Evolutionary conservation across 169 alveolate species (phyloP), one percentile per base, ranked within the genome.

Genomic region (Pseudocohnilembus persalinus): DNA sequence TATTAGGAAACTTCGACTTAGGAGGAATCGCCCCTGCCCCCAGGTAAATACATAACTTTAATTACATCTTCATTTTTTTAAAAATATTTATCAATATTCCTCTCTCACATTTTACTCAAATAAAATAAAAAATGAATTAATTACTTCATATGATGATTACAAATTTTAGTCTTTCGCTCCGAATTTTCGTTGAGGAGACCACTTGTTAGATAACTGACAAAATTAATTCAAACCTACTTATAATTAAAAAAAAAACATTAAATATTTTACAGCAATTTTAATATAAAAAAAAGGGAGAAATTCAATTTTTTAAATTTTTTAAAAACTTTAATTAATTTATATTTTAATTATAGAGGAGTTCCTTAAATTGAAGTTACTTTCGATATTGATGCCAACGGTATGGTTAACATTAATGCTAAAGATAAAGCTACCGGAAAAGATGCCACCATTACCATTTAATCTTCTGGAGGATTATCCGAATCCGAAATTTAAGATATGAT

Each of bases 11-110:
- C 76, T 99, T 99, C 90, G 99, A 98, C 82, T 95, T 99, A 80
- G 98, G 98, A 76, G 99, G 99, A 79, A 97, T 96, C 83, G 99
- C 99, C 28, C 99, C 99, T 29, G 99, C 99, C 29, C 99, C 99
- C 26, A 97, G 99, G 77, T 49, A 49, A 49, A 49, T 99, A 99
- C 30, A 98, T 97, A n/a, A 97, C 87, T 20, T 49, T 49, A n/a
- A n/a, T 49, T 49, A 49, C 26, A 49, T 11, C 4, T 49, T 49
- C 26, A 11, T 49, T 49, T 49, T 49, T 11, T 49, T 11, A 49
- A 11, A 11, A 49, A 49, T 49, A 49, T 49, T 11, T 20, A 11
- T 49, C 68, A 49, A n/a, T 78, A 15, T 75, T 34, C 0, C 73
- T 4, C 77, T 24, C 28, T 32, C n/a, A n/a, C n/a, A n/a, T n/a